A percentile compares a stretch with the other conserved stretches of the same genome.
Evolutionary conservation across 2,329 filamentous ascomycete species (phyloP).

Genomic region (Drechslerella coelobrocha): DNA sequence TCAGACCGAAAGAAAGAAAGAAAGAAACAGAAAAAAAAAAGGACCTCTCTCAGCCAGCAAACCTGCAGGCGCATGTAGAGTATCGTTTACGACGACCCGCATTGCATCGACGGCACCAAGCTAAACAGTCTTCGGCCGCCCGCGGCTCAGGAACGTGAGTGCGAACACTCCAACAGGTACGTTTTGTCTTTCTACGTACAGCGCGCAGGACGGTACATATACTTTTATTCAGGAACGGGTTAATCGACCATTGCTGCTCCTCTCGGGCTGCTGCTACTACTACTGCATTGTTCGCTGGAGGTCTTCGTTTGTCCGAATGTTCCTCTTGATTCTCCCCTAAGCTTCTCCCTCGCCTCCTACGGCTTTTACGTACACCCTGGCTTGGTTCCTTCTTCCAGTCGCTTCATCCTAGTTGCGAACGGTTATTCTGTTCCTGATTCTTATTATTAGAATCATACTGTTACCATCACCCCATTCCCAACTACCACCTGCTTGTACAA

Average conservation of each 20-base stretch:
- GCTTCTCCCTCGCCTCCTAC: too few species aligned
- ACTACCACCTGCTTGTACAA: too few species aligned
- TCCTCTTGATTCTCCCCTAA: background rate
- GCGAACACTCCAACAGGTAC: background rate
- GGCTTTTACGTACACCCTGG: too few species aligned
- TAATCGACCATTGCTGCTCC: background rate
- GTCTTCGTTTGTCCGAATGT: background rate
- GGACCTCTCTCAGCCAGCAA: too few species aligned
- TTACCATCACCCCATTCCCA: too few species aligned
- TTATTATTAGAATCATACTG: too few species aligned
- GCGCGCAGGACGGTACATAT: background rate
- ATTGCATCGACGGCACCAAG: constrained; percentile 17
- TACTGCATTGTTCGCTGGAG: too few species aligned
- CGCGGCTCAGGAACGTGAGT: constrained; percentile 12
- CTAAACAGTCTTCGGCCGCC: background rate
- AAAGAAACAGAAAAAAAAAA: background rate
- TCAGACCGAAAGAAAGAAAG: too few species aligned
- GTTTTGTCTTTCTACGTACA: background rate
- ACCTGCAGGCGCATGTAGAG: background rate
- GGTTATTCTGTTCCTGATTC: too few species aligned
- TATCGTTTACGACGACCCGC: constrained; percentile 14
- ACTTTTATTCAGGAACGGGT: background rate
- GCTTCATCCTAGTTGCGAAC: too few species aligned
- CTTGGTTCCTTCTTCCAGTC: too few species aligned
- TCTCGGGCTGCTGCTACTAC: background rate